Base-by-base conservation (phyloP, 257 asterid genomes). In the Penstemon davidsonii region DNA sequence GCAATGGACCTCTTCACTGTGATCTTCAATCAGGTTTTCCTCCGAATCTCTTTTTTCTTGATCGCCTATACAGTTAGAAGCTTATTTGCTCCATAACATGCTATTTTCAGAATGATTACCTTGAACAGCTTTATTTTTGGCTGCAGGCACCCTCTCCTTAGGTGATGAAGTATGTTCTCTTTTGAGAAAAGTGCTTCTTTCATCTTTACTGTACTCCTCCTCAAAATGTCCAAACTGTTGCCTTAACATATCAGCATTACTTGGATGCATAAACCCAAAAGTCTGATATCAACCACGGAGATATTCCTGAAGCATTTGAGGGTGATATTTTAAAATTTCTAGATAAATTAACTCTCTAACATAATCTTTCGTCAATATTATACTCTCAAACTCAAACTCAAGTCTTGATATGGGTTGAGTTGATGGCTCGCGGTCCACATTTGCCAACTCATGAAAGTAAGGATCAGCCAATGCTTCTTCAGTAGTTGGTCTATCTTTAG, bases 271-370 rank as follows among this genome's bases (percentile, higher is more conserved):
- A 79, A 94, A 94, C 91, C 85, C 86, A 76, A 83, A 86, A 70
- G 95, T 82, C 81, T 84, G 95, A 73, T 94, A 96, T 85, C 75
- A 79, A 80, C 99, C 99, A 52, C 74, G 82, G 50, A 88, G 89
- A 80, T 91, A 85, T 83, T 94, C 99, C 87, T 89, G 91, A 83
- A 94, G 91, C 96, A 94, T 88, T 88, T 91, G 97, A 51, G 99
- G 99, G 76, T 94, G 99, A 86, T 91, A 94, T 96, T 94, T 96
- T 94, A 91, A 88, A 82, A 94, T 94, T 97, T 93, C 98, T 25
- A 96, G 81, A 81, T 90, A 93, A 69, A 93, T 90, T 53, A 93
- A 19, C 25, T 19, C 25, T 19, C 25, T 0, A 19, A 19, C 25
- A 19, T 19, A 0, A 19, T 19, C 25, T 19, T 19, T 19, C 1